Evolutionary conservation across 2,329 filamentous ascomycete species (phyloP), one percentile per base, ranked within the genome.

Genomic region (Diaporthe nobilis): DNA sequence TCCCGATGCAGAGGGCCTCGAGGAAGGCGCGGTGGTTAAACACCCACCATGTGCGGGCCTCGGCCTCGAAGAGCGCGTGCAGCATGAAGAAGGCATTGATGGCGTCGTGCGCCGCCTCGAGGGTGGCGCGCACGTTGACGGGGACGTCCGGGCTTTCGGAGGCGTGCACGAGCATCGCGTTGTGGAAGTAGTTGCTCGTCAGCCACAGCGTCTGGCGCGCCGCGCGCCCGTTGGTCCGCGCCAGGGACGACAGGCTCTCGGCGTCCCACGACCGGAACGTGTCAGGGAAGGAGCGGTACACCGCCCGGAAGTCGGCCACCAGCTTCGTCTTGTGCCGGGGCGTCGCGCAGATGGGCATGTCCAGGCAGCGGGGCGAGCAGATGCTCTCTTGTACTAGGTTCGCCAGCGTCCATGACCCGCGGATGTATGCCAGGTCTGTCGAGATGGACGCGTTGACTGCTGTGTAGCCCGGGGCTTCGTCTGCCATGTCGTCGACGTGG

Each of bases 21-120:
- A 96, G 87, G 81, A 96, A 96, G 0, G 94, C 94, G 1, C 94
- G 87, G 81, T 96, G 94, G 82, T 95, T 94, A 79, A 95, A 95
- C 0, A 95, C 93, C 94, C 94, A 96, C 94, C 94, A 96, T 0
- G 95, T 94, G 20, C 92, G 89, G 1, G 93, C 93, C 85, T 96
- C 94, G 22, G 87, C 86, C 78, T 93, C 91, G 77, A 95, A 92
- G 17, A 94, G 85, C 51, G 86, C 87, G 83, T 92, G 94, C 9
- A 95, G 87, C 75, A 95, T 87, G 82, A 96, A 95, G 81, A 95
- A 96, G 1, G 93, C 87, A 60, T 88, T 89, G 63, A 96, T 90
- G 6, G 94, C 94, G 81, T 94, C 93, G 79, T 95, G 92, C 0
- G 94, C 94, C 0, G 94, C 93, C 82, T 95, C 93, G 17, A 96